These are phyloP conservation scores for Kondoa malvinella DNA, from an alignment of 768 basidiomycete species.

Conservation along the genomic window DNA sequence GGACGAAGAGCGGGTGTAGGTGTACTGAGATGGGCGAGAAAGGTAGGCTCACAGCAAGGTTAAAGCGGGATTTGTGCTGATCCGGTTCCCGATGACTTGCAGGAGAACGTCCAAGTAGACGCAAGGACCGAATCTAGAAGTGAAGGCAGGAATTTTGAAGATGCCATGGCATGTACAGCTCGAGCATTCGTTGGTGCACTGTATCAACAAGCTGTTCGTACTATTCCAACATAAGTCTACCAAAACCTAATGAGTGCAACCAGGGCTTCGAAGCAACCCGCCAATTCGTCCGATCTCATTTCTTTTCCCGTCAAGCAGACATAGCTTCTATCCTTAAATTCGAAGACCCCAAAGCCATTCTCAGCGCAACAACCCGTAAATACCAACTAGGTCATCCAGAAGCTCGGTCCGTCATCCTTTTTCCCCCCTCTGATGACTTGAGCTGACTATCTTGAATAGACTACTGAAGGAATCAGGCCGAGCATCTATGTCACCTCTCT, in stretches of 20 bases:
- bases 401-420: constrained; percentile 43
- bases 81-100: constrained; percentile 28
- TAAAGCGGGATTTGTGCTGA: neutral
- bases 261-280: constrained; percentile 58
- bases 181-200: constrained; percentile 73
- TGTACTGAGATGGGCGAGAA: constrained; percentile 64
- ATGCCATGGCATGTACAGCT: constrained; percentile 73
- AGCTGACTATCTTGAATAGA: too few relatives aligned
- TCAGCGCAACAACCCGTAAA: constrained; percentile 54
- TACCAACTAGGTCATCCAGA: constrained; percentile 49
- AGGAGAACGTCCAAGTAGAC: constrained; percentile 24
- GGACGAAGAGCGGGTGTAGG: constrained; percentile 45
- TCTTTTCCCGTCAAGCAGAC: constrained; percentile 72
- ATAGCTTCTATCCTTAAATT: constrained; percentile 63
- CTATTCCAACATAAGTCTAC: neutral
- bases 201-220: constrained; percentile 60
- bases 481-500: constrained; percentile 72
- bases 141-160: constrained; percentile 52
- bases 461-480: constrained; percentile 85
- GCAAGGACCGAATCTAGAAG: constrained; percentile 2
- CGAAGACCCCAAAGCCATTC: constrained; percentile 58
- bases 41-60: constrained; percentile 36
- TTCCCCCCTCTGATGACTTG: constrained; percentile 7
- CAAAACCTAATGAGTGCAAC: neutral
- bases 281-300: constrained; percentile 71